Percentiles rank a stretch among this genome's conserved stretches.
phyloP scores from a whole-genome alignment of 2,329 filamentous ascomycete genomes.

The Phialophora tarda region DNA sequence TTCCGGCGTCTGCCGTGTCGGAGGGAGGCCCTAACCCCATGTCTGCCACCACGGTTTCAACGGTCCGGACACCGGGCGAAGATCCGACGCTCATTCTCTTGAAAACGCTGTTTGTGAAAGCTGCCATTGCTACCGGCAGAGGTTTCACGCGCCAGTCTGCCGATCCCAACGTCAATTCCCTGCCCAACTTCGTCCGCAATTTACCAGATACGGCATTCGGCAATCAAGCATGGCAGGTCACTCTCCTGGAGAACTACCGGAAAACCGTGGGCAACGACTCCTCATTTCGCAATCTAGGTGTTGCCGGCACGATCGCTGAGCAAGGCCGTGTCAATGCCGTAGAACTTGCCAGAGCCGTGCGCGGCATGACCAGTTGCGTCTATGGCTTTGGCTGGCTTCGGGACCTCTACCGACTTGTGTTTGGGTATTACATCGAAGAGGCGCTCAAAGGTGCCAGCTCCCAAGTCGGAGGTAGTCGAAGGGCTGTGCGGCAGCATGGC shows the following conservation, averaged over 20 bases:
- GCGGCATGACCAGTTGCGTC: slow-evolving; percentile 72
- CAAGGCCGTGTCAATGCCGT: slow-evolving; percentile 66
- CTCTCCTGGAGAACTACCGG: slow-evolving; percentile 78
- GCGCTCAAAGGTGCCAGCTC: slow-evolving; percentile 50
- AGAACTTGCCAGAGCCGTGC: slow-evolving; percentile 81
- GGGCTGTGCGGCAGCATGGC: slow-evolving; percentile 9
- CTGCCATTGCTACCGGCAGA: slow-evolving; percentile 57
- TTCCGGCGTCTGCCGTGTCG: slow-evolving; percentile 63
- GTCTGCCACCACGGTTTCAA: slow-evolving; percentile 55
- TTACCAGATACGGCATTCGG: slow-evolving; percentile 81
- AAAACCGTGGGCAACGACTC: slow-evolving; percentile 77
- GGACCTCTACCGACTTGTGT: slow-evolving; percentile 83
- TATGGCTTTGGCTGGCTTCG: slow-evolving; percentile 76
- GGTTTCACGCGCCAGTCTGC: slow-evolving; percentile 32
- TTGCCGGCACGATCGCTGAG: slow-evolving; percentile 60
- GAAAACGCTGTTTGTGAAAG: slow-evolving; percentile 80
- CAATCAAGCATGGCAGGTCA: slow-evolving; percentile 69
- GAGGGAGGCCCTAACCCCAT: slow-evolving; percentile 43
- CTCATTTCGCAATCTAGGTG: slow-evolving; percentile 58
- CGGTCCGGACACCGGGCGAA: slow-evolving; percentile 59
- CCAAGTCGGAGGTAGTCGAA: slow-evolving; percentile 12
- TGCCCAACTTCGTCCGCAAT: slow-evolving; percentile 77
- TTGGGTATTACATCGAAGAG: slow-evolving; percentile 82
- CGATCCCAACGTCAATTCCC: slow-evolving; percentile 65
- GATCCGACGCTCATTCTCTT: slow-evolving; percentile 78